These are phyloP conservation scores for Talaromyces piceae DNA, from an alignment of 2,329 filamentous ascomycete genomes.

Conservation along the genomic window DNA sequence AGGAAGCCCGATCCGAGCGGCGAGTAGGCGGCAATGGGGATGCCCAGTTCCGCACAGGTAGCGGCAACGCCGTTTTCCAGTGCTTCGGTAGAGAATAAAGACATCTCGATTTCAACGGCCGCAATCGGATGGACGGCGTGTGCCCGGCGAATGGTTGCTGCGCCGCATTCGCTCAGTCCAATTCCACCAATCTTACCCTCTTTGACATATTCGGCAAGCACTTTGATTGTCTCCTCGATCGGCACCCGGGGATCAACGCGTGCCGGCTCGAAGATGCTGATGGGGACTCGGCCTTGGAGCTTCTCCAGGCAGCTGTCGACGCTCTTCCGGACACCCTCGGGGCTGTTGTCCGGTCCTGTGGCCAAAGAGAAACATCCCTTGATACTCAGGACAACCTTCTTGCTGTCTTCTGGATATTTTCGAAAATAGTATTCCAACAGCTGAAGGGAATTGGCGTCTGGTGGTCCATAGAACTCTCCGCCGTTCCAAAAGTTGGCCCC, in stretches of 20 bases:
- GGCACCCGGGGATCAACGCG: conserved; percentile 48
- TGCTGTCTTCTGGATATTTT: conserved; percentile 56
- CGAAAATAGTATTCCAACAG: conserved; percentile 56
- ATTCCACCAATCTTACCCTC: conserved; percentile 40
- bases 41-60: conserved; percentile 29
- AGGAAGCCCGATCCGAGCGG: conserved; percentile 53
- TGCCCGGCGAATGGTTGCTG: conserved; percentile 32
- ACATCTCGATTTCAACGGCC: conserved; percentile 3
- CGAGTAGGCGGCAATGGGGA: conserved; percentile 54
- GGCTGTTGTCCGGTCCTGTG: conserved; percentile 43
- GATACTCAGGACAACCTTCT: conserved; percentile 54
- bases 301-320: conserved; percentile 50
- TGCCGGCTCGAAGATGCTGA: conserved; percentile 55
- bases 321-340: conserved; percentile 48
- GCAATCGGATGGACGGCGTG: neutral
- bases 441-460: conserved; percentile 49
- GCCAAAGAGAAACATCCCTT: conserved; percentile 47
- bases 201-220: conserved; percentile 32
- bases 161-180: conserved; percentile 37
- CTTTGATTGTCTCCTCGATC: conserved; percentile 40
- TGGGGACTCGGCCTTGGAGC: conserved; percentile 33
- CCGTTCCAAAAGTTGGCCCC: conserved; percentile 23
- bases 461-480: conserved; percentile 45
- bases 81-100: conserved; percentile 3
- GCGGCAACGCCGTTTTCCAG: conserved; percentile 8